Base-by-base conservation (phyloP, 495 filamentous ascomycete genomes). In the Hypoxylon cercidicola region DNA sequence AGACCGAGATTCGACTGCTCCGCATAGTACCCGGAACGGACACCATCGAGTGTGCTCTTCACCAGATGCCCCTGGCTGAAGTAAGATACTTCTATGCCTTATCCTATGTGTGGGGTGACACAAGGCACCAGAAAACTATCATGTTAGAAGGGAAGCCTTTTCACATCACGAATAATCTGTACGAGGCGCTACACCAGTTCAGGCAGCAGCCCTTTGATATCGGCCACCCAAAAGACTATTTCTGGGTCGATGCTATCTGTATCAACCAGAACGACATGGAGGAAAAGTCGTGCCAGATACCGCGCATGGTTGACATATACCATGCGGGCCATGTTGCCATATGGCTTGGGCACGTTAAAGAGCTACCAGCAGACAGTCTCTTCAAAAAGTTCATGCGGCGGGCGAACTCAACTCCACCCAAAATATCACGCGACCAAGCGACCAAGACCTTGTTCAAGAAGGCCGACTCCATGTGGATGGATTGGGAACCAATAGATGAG, bases 81-180 rank as follows among this genome's bases (percentile, higher is more conserved):
- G 40, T n/a, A 1, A 41, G 11, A 1, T 18, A 0, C 30, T 71
- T 62, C 48, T 41, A 41, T 20, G 25, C 64, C 15, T 46, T 71
- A 37, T 71, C 68, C 28, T 71, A 71, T 15, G 68, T 71, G 7
- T 71, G 68, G 68, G 68, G 68, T 6, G 64, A 71, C 47, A 0
- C 15, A 19, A 39, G 18, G 1, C 9, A 55, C 2, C 37, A 13
- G 41, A 19, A n/a, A 23, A 56, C 54, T 2, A 71, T 71, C 47
- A 37, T 51, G 8, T 4, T 70, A 41, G 58, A 70, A n/a, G 57
- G 53, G 0, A 46, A 50, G 6, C 61, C 49, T 4, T 62, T 70
- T 34, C 7, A 46, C 7, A 25, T 66, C 34, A 66, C 52, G 0
- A 56, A 11, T 8, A 70, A 62, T 18, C 21, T 70, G 2, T 51